Evolutionary conservation across 1,139 yeast genomes (phyloP), one percentile per base, ranked within the genome.

Genomic region (Sugiyamaella sp.): DNA sequence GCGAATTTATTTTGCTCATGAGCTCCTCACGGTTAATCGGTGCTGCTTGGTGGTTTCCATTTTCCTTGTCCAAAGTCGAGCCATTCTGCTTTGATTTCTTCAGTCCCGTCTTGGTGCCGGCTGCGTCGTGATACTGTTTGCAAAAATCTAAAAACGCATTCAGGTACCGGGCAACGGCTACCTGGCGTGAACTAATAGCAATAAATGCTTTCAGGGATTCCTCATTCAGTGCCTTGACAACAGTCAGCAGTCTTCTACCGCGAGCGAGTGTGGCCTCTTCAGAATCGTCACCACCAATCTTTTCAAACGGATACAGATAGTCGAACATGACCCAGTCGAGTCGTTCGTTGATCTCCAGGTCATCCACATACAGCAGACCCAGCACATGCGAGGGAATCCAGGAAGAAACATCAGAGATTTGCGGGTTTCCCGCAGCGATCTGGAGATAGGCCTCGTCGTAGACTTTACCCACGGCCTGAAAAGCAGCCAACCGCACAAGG

Each of bases 311-410:
- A 14, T 87, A 66, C 1, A 90, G 63, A 53, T 78, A 76, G 53
- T 84, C 89, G 62, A 84, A 79, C 5, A 89, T 63, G 1, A 79
- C 73, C 2, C 72, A 60, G 66, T 90, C 97, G 16, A 89, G 86
- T 20, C 80, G 73, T n/a, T 84, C 78, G 54, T 85, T 88, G 51
- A 89, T 84, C 17, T 76, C 75, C 53, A 73, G 77, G 63, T 88
- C 91, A 66, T 89, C 89, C 58, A 90, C 86, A 65, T 88, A 90
- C 42, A 86, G 76, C 51, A 89, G 76, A 17, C 84, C 81, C 52
- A 90, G 71, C 0, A 90, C 70, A 37, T 79, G 79, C 50, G 83
- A 81, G 1, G 97, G 97, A 21, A 89, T 82, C 61, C 80, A 78
- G 2, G 74, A 71, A 20, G 82, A 59, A 32, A 61, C 49, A 1